Conservation (phyloP, 495 filamentous ascomycete species). For the Hypoxylon perforatum region DNA sequence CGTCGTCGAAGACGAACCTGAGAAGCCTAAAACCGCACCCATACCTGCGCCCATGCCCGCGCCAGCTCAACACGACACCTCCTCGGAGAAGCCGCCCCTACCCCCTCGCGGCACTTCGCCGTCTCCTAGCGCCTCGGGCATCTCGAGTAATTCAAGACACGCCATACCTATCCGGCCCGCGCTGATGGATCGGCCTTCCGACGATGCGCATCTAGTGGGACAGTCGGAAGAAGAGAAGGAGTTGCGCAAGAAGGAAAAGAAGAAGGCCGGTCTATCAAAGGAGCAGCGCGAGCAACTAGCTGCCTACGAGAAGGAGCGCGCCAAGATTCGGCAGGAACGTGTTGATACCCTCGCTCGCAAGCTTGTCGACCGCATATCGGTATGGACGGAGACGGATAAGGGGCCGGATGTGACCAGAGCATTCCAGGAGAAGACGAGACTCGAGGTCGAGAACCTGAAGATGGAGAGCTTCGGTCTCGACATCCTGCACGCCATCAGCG, state of each 20-base stretch:
- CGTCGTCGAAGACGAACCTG: conserved; percentile 58
- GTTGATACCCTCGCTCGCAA: conserved; percentile 85
- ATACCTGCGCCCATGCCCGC: conserved; percentile 16
- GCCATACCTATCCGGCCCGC: conserved; percentile 81
- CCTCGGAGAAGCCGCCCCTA: conserved; percentile 36
- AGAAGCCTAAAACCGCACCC: conserved; percentile 35
- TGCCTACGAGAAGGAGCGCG: conserved; percentile 88
- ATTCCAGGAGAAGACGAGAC: conserved; percentile 91
- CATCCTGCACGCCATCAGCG: conserved; percentile 94
- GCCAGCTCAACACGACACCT: conserved; percentile 31
- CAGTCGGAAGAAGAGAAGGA: conserved; percentile 77
- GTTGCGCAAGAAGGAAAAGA: conserved; percentile 80
- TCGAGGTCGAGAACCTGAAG: conserved; percentile 97
- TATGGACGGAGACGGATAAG: conserved; percentile 98
- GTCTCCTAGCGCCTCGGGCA: conserved; percentile 67
- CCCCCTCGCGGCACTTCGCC: conserved; percentile 49
- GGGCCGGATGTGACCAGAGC: conserved; percentile 82
- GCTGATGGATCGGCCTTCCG: conserved; percentile 88
- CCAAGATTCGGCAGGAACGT: conserved; percentile 86
- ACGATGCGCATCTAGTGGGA: conserved; percentile 78
- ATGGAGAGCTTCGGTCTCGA: conserved; percentile 99
- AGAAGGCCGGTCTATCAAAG: conserved; percentile 83
- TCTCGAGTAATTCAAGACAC: conserved; percentile 47
- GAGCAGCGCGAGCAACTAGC: conserved; percentile 92
- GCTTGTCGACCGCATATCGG: conserved; percentile 87